These are phyloP conservation scores for Colletotrichum lentis DNA, from an alignment of 2,329 filamentous ascomycete genomes.

Conservation along the genomic window DNA sequence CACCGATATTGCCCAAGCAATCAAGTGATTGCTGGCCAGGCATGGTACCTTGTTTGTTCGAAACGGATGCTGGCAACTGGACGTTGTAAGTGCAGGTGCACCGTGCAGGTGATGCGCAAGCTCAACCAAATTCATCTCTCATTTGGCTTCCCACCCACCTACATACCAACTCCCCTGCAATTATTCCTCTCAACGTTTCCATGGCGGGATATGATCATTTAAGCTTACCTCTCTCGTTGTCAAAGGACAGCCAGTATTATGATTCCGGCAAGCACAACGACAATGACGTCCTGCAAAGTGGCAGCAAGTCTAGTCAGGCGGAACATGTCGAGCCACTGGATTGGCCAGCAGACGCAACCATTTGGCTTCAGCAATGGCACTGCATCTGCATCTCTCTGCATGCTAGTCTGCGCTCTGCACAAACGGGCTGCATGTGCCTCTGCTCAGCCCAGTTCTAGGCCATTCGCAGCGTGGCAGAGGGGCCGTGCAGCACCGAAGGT, in stretches of 20 bases:
- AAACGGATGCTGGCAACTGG: no score
- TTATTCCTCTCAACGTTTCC: neutral
- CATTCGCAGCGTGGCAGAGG: slow-evolving; percentile 26
- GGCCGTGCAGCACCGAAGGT: slow-evolving; percentile 23
- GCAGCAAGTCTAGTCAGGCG: slow-evolving; percentile 37
- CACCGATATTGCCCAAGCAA: neutral
- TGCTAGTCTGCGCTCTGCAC: slow-evolving; percentile 7
- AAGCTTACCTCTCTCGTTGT: slow-evolving; percentile 1
- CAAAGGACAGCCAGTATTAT: slow-evolving; percentile 6
- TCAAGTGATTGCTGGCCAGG: neutral
- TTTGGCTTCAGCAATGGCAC: slow-evolving; percentile 20
- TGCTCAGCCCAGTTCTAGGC: slow-evolving; percentile 30
- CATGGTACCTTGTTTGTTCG: no score
- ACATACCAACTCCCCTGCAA: neutral
- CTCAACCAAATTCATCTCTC: neutral
- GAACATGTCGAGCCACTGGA: slow-evolving; percentile 18
- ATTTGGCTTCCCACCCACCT: neutral
- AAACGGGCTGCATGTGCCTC: slow-evolving; percentile 23
- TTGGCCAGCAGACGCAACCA: slow-evolving; percentile 33
- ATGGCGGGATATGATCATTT: slow-evolving; percentile 9
- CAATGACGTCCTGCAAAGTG: slow-evolving; percentile 37
- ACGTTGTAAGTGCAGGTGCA: slow-evolving; percentile 6
- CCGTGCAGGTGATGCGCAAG: neutral
- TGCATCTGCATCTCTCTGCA: slow-evolving; percentile 35
- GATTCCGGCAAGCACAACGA: slow-evolving; percentile 19